Evolutionary conservation across 257 asterid species (phyloP).

Genomic region (Knoxia roxburghii): DNA sequence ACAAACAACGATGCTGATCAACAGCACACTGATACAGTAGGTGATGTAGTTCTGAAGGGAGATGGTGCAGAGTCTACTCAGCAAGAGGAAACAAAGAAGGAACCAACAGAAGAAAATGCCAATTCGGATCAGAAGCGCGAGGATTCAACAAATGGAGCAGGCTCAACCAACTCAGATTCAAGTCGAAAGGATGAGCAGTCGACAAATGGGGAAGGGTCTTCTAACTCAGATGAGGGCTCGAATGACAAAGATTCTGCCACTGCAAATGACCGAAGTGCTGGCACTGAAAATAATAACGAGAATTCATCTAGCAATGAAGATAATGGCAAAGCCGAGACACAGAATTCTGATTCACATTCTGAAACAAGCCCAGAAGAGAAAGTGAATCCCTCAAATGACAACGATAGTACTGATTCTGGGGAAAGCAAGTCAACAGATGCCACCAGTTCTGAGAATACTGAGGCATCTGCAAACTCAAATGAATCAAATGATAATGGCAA

Average conservation of each 20-base stretch:
- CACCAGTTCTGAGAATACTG: conserved; percentile 22
- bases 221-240: conserved; percentile 18
- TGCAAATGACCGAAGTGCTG: conserved; percentile 12
- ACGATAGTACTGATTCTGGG: conserved; percentile 37
- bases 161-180: conserved; percentile 18
- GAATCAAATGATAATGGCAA: conserved; percentile 25
- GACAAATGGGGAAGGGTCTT: conserved; percentile 8
- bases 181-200: conserved; percentile 17
- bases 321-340: conserved; percentile 9
- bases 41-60: not conserved
- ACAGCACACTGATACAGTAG: conserved; percentile 20
- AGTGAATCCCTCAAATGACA: conserved; percentile 38
- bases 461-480: conserved; percentile 22
- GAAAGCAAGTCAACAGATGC: conserved; percentile 33
- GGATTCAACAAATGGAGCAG: conserved; percentile 15
- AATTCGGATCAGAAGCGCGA: conserved; percentile 23
- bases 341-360: conserved; percentile 18
- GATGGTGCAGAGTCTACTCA: conserved; percentile 9
- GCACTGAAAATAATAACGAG: conserved; percentile 23
- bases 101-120: conserved; percentile 12
- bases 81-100: conserved; percentile 24
- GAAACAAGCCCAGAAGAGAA: conserved; percentile 29
- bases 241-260: conserved; percentile 14
- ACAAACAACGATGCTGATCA: conserved; percentile 22
- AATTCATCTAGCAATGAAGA: conserved; percentile 8